Base-by-base conservation (phyloP, 805 yeast genomes). In the Metschnikowia cerradonensis region DNA sequence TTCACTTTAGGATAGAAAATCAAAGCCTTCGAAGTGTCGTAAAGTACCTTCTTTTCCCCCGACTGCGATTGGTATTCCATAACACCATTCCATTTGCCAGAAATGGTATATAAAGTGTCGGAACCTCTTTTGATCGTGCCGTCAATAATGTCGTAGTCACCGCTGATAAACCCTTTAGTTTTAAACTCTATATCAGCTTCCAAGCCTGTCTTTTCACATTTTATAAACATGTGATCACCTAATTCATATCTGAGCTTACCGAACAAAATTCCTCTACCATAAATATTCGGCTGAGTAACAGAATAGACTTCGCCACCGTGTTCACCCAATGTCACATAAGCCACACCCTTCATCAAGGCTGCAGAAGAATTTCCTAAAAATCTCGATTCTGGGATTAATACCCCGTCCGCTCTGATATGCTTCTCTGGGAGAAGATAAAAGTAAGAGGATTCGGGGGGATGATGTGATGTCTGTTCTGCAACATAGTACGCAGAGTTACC, bases 341-440 rank as follows among this genome's bases (percentile, higher is more conserved):
- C 92, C 50, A 79, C 64, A 19, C 99, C 99, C 60, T 91, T 96
- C 99, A 94, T 94, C 67, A 94, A 82, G 1, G 96, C 95, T 19
- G 98, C 99, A 0, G 97, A 91, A 1, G 97, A 90, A 64, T 94
- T 94, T 32, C 99, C 99, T 53, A 92, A 74, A 61, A 94, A 94
- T 61, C 82, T 81, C 1, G 97, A 90, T 62, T 81, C 84, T 20
- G 99, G 99, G 41, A 90, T 76, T 17, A 90, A 82, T 13, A 86
- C 78, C 31, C 99, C 99, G 63, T 94, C 99, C 20, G 86, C 90
- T 55, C 94, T 80, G 52, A 94, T 88, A 58, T 81, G 81, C 52
- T 80, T 79, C 51, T 82, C 86, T 0, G 99, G 99, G 35, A 88
- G 79, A 68, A 85, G 75, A 66, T 89, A 94, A 64, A 90, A 94